Base-by-base conservation (phyloP, 495 filamentous ascomycete species). In the Penicillium waksmanii region DNA sequence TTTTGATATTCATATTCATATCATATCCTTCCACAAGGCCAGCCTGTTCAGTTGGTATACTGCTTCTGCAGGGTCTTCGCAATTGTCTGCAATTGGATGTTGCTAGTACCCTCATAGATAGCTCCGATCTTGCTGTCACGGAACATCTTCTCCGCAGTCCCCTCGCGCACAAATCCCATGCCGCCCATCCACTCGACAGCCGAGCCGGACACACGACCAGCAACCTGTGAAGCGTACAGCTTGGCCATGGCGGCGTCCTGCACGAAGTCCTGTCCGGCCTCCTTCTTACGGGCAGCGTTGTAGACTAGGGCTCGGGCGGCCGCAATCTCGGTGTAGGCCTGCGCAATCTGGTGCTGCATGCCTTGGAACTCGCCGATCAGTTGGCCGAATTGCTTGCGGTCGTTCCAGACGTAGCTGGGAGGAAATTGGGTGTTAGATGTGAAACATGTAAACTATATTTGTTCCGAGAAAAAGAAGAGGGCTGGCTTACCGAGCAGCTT, bases 131-230 rank as follows among this genome's bases (percentile, higher is more conserved):
- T 99, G 80, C 90, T 94, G 73, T 99, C 95, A 21, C 95, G 83
- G 82, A 88, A 99, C 80, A 89, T 96, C 85, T 99, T 99, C 87
- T 99, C 95, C 4, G 96, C 95, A 60, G 97, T 86, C 3, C 95
- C 95, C 73, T 99, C 95, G 42, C 95, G 81, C 38, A 98, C 95
- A 66, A 99, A 99, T 8, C 86, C 87, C 95, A 97, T 97, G 52
- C 95, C 95, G 35, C 95, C 95, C 94, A 97, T 97, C 95, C 96
- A 98, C 77, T 98, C 95, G 17, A 99, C 85, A 3, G 93, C 95
- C 11, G 86, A 85, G 10, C 93, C 87, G 51, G 90, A 89, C 19
- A 98, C 94, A 52, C 86, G 85, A 15, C 91, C 91, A 1, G 95
- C 95, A 17, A 99, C 93, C 79, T 98, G 96, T 12, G 89, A 93